Evolutionary conservation across 805 yeast species (phyloP).

Genomic region (Wickerhamomyces strasburgensis): DNA sequence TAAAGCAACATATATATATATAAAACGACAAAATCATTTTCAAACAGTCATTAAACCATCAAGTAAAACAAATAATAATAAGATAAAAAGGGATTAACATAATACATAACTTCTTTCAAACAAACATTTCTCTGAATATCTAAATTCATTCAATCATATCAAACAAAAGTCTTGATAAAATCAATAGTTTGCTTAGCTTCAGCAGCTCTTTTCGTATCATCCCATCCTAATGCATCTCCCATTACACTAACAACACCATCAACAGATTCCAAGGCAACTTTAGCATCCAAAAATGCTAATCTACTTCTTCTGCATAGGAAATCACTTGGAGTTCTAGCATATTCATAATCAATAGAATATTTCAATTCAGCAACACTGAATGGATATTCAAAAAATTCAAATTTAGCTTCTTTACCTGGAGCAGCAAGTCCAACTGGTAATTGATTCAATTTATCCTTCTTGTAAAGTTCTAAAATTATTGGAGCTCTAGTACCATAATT

Average conservation of each 20-base stretch:
- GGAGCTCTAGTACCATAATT: constrained; percentile 92
- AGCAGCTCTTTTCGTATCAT: constrained; percentile 46
- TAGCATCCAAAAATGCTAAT: constrained; percentile 85
- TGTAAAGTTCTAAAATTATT: constrained; percentile 56
- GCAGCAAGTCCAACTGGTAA: constrained; percentile 62
- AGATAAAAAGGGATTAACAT: too few species aligned
- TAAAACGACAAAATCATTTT: too few species aligned
- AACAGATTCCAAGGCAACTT: constrained; percentile 73
- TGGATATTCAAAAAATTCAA: constrained; percentile 64
- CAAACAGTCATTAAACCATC: too few species aligned
- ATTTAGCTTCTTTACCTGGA: constrained; percentile 30
- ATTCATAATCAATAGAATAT: constrained; percentile 78
- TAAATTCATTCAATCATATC: too few species aligned
- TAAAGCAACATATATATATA: too few species aligned
- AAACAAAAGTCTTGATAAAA: constrained; percentile 46
- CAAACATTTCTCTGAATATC: too few species aligned
- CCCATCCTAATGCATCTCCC: constrained; percentile 80
- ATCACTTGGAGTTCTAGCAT: constrained; percentile 82
- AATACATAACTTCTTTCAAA: neutral
- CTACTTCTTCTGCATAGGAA: constrained; percentile 91
- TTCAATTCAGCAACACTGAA: constrained; percentile 87
- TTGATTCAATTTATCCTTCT: constrained; percentile 47
- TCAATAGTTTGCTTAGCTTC: constrained; percentile 49
- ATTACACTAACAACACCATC: constrained; percentile 83
- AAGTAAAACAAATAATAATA: too few species aligned